phyloP scores from a whole-genome alignment of 129 eudicot genomes.

The Saussurea involucrata region DNA sequence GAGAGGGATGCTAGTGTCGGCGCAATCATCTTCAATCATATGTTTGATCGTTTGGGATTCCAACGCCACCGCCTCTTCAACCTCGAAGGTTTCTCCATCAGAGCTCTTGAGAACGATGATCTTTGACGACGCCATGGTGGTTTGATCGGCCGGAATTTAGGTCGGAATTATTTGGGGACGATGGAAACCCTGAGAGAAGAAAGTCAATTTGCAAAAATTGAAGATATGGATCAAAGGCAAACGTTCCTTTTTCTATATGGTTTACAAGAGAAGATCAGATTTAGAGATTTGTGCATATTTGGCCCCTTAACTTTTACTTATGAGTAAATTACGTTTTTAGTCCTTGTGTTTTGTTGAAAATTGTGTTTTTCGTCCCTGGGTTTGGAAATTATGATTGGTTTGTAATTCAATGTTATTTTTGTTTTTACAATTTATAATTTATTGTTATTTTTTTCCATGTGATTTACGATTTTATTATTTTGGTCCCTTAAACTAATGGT shows the following conservation, averaged over 20 bases:
- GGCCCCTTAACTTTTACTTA: not conserved
- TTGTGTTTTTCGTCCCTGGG: too few species aligned
- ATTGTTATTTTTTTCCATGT: too few species aligned
- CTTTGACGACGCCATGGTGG: slow-evolving; percentile 43
- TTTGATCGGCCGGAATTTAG: slow-evolving; percentile 21
- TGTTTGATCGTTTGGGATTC: slow-evolving; percentile 75
- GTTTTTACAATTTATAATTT: too few species aligned
- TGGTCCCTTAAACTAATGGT: too few species aligned
- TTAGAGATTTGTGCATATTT: not conserved
- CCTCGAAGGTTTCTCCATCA: slow-evolving; percentile 69
- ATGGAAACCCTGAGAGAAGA: slow-evolving; percentile 16
- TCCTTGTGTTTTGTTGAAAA: too few species aligned
- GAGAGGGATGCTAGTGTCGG: slow-evolving; percentile 54
- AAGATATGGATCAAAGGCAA: not conserved
- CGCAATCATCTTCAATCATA: slow-evolving; percentile 74
- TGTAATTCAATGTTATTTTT: too few species aligned
- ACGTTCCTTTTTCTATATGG: not conserved
- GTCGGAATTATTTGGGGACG: not conserved
- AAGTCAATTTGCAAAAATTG: slow-evolving; percentile 3
- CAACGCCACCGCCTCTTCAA: slow-evolving; percentile 64
- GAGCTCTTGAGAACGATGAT: slow-evolving; percentile 53
- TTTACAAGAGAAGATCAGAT: not conserved
- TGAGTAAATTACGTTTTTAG: too few species aligned
- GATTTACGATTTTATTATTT: too few species aligned
- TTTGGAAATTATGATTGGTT: too few species aligned